Conservation (phyloP, 768 basidiomycete genomes). For the Wakefieldia striispora region DNA sequence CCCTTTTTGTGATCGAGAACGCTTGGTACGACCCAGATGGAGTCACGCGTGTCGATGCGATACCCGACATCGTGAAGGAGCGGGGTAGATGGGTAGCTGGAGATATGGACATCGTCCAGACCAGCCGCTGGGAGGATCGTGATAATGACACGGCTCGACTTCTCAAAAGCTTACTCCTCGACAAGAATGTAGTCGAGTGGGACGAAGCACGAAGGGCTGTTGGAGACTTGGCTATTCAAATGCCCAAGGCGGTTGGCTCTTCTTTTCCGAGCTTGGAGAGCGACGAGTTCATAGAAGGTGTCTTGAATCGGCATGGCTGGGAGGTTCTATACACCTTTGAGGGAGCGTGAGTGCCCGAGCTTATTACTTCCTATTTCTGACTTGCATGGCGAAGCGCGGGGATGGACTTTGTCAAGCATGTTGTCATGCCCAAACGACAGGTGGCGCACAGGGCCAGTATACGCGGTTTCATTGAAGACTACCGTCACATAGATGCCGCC, state of each 20-base stretch:
- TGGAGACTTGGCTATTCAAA: slow-evolving; percentile 11
- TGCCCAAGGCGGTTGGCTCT: slow-evolving; percentile 13
- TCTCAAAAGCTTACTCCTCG: slow-evolving; percentile 19
- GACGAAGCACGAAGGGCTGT: slow-evolving; percentile 28
- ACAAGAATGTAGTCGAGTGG: slow-evolving; percentile 28
- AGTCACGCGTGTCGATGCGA: slow-evolving; percentile 36
- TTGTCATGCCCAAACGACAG: slow-evolving; percentile 34
- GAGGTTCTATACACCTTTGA: slow-evolving; percentile 40
- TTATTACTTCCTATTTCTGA: slow-evolving; percentile 12
- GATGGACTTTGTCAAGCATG: slow-evolving; percentile 40
- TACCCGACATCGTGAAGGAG: slow-evolving; percentile 25
- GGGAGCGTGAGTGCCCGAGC: slow-evolving; percentile 35
- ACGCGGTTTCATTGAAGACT: slow-evolving; percentile 40
- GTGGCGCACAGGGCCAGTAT: slow-evolving; percentile 33
- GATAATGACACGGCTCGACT: slow-evolving; percentile 6
- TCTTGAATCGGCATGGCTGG: slow-evolving; percentile 36
- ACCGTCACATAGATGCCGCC: slow-evolving; percentile 29
- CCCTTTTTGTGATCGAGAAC: slow-evolving; percentile 38
- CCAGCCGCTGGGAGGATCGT: slow-evolving; percentile 11
- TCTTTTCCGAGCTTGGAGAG: slow-evolving; percentile 13
- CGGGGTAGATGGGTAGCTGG: slow-evolving; percentile 27
- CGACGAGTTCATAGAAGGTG: slow-evolving; percentile 29
- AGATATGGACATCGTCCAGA: slow-evolving; percentile 11
- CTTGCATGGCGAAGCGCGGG: slow-evolving; percentile 24
- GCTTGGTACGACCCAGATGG: slow-evolving; percentile 37